Percentiles rank a stretch among this genome's conserved stretches.
phyloP scores from a whole-genome alignment of 208 protist genomes.

The Leishmania martiniquensis region DNA sequence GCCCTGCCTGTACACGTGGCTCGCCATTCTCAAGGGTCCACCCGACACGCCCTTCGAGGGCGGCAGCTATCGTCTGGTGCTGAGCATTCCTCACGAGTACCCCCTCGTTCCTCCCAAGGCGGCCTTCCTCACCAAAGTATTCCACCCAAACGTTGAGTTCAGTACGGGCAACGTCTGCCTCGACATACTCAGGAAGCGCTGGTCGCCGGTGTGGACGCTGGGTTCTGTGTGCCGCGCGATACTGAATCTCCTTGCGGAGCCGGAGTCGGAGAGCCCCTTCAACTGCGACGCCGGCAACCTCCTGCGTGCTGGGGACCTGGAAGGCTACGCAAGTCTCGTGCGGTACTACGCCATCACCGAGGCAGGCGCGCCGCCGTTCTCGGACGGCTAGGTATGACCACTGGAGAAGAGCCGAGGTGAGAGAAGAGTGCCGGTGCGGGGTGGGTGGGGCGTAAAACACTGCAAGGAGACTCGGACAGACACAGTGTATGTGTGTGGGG shows the following conservation, averaged over 20 bases:
- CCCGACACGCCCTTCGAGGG: constrained; percentile 82
- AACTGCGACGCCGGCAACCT: constrained; percentile 95
- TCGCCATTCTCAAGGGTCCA: constrained; percentile 71
- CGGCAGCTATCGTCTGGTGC: constrained; percentile 62
- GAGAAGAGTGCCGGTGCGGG: neutral
- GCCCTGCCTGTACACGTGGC: constrained; percentile 58
- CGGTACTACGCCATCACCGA: constrained; percentile 79
- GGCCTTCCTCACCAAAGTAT: constrained; percentile 84
- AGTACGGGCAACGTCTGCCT: constrained; percentile 86
- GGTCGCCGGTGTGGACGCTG: constrained; percentile 93
- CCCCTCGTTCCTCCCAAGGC: constrained; percentile 85
- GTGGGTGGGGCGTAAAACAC: neutral
- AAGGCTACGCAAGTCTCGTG: constrained; percentile 68
- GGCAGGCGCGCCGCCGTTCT: constrained; percentile 60
- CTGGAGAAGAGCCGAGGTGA: neutral
- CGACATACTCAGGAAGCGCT: constrained; percentile 91
- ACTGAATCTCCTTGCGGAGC: constrained; percentile 72
- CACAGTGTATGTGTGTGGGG: too few relatives aligned
- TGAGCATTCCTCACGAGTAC: constrained; percentile 84
- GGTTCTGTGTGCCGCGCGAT: constrained; percentile 86
- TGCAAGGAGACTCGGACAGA: neutral
- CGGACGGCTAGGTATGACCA: constrained; percentile 7
- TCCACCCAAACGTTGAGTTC: constrained; percentile 94
- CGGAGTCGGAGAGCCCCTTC: constrained; percentile 80
- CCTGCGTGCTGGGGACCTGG: constrained; percentile 64